Percentiles rank a stretch among this genome's conserved stretches.
phyloP scores from a whole-genome alignment of 1,284 basidiomycete genomes.

The Mycosarcoma mackinlayi region DNA sequence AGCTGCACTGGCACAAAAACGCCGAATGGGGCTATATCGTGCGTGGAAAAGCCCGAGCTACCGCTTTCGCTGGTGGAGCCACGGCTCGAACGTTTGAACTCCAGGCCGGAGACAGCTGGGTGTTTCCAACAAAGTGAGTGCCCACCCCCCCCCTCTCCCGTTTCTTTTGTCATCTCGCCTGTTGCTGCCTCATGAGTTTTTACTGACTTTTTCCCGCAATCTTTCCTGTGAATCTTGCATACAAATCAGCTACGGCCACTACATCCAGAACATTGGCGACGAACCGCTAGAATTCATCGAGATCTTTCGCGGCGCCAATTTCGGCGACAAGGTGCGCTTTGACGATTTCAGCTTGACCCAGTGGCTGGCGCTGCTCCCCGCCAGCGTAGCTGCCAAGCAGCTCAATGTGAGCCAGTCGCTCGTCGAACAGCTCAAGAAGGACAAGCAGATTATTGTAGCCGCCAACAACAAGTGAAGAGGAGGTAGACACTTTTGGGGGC shows the following conservation, averaged over 20 bases:
- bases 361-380: constrained; percentile 41
- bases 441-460: constrained; percentile 19
- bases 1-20: constrained; percentile 76
- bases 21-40: constrained; percentile 67
- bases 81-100: constrained; percentile 79
- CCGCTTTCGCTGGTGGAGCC: constrained; percentile 47
- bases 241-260: constrained; percentile 73
- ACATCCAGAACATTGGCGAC: constrained; percentile 78
- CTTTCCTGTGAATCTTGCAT: too few species aligned
- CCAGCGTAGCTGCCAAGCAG: constrained; percentile 18
- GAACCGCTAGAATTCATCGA: constrained; percentile 76
- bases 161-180: background rate
- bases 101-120: constrained; percentile 20
- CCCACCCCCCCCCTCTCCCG: background rate
- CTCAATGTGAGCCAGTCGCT: constrained; percentile 8
- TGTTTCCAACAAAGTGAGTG: constrained; percentile 13
- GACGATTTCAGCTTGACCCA: constrained; percentile 35
- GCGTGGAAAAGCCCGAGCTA: constrained; percentile 23
- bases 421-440: constrained; percentile 14
- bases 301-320: constrained; percentile 73
- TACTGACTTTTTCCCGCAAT: too few species aligned
- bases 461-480: too few species aligned
- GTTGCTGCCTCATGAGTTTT: too few species aligned
- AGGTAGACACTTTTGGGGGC: too few species aligned
- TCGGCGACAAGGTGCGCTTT: constrained; percentile 10